Base-by-base conservation (phyloP, 129 eudicot species). In the Pulicaria dysenterica region DNA sequence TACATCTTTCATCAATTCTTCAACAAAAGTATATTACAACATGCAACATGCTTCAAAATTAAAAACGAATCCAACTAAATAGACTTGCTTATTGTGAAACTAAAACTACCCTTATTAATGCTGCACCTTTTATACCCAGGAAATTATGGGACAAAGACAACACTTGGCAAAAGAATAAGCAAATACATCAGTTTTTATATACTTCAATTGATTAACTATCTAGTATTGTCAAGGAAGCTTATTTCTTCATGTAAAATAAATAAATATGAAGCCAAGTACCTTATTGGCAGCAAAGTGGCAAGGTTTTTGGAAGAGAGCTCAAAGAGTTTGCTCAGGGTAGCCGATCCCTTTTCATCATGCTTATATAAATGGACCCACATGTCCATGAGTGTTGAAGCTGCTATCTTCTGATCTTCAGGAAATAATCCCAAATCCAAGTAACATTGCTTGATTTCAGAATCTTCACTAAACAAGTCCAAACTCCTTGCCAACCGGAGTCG, bases 351-450 rank as follows among this genome's bases (percentile, higher is more conserved):
- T 37, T 77, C 81, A 58, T 77, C 75, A 44, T 55, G 61, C 15
- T 67, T 44, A 64, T 77, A 77, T 53, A 77, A 48, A 46, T 60
- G 60, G 61, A 47, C 60, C 81, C 81, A 77, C 62, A 68, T 77
- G 45, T 77, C 81, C 75, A 77, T 68, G 41, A 77, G 81, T 24
- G 41, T 11, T 38, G 74, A 64, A 46, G 79, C 79, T 1, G 79
- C 46, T 48, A 79, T 79, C 64, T 48, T 79, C 50, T 79, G 83
- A 79, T 79, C 79, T 73, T 79, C 79, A 0, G 83, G 83, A 79
- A 79, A 79, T 10, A 63, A 38, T 45, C 73, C 83, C 40, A 72
- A 53, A 51, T 79, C 83, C 74, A 79, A 8, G 73, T 43, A 79
- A 57, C 74, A 79, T 51, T 65, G 38, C 64, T 56, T 63, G 59